Evolutionary conservation across 2,329 filamentous ascomycete genomes (phyloP).

Genomic region (Colletotrichum salicis): DNA sequence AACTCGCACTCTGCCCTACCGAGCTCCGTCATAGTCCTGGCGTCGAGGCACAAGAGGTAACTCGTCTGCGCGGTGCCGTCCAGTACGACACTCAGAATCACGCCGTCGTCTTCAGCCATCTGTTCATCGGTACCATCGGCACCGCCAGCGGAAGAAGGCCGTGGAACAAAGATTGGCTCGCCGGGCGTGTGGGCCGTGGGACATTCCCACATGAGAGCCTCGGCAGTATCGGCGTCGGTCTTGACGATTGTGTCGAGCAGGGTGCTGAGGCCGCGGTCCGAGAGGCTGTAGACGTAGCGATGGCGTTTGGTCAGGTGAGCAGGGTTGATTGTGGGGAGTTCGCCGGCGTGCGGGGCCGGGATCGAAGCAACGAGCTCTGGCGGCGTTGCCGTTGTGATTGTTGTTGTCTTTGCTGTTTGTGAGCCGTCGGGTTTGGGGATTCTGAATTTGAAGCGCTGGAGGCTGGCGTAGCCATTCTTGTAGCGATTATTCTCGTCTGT

Average conservation of each 20-base stretch:
- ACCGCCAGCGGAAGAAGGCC: slow-evolving; percentile 38
- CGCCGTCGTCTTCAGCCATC: slow-evolving; percentile 69
- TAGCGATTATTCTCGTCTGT: slow-evolving; percentile 50
- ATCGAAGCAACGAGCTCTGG: slow-evolving; percentile 46
- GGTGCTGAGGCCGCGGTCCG: slow-evolving; percentile 67
- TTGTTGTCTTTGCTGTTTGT: slow-evolving; percentile 13
- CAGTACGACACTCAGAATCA: slow-evolving; percentile 71
- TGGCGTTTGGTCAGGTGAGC: slow-evolving; percentile 60
- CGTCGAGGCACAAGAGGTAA: slow-evolving; percentile 74
- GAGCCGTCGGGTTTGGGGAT: slow-evolving; percentile 41
- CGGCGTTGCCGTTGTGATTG: slow-evolving; percentile 25
- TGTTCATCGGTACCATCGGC: slow-evolving; percentile 35
- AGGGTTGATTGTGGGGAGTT: slow-evolving; percentile 75
- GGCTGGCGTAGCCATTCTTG: slow-evolving; percentile 48
- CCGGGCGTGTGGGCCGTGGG: slow-evolving; percentile 71
- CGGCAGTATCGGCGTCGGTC: slow-evolving; percentile 67
- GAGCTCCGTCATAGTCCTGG: slow-evolving; percentile 69
- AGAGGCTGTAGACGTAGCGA: slow-evolving; percentile 70
- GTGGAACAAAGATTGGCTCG: slow-evolving; percentile 73
- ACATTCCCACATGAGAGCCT: slow-evolving; percentile 66
- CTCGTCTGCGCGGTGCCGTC: slow-evolving; percentile 68
- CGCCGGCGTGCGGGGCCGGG: slow-evolving; percentile 64
- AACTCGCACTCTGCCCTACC: slow-evolving; percentile 72
- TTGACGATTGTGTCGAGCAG: slow-evolving; percentile 73
- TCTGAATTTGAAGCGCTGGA: slow-evolving; percentile 57